Percentiles rank a stretch among this genome's conserved stretches.
phyloP scores from a whole-genome alignment of 176 grass and related monocot genomes.

The Triticum timopheevii region DNA sequence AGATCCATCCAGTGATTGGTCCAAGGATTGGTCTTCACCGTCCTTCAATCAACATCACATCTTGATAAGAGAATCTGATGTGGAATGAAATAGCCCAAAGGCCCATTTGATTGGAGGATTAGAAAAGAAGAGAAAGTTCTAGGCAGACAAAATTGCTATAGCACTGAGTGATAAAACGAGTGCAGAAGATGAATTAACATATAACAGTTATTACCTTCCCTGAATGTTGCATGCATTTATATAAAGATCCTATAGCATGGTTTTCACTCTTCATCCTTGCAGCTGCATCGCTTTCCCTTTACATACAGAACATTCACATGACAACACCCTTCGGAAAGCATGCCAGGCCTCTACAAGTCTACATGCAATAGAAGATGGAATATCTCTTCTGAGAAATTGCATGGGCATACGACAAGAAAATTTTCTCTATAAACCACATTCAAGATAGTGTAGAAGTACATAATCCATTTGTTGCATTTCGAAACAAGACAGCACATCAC shows the following conservation, averaged over 20 bases:
- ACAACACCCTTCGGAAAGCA: constrained; percentile 25
- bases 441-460: not conserved
- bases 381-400: constrained; percentile 11
- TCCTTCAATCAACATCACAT: constrained; percentile 38
- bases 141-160: constrained; percentile 17
- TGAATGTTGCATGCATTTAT: constrained; percentile 27
- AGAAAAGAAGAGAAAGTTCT: constrained; percentile 28
- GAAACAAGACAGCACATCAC: not conserved
- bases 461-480: not conserved
- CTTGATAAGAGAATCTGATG: constrained; percentile 69
- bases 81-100: constrained; percentile 52
- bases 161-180: constrained; percentile 10
- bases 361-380: not conserved
- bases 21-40: constrained; percentile 25
- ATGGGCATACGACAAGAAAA: not conserved
- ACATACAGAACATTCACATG: constrained; percentile 40
- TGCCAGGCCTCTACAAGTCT: not conserved
- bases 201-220: constrained; percentile 33
- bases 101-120: constrained; percentile 22
- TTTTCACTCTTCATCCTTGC: constrained; percentile 29
- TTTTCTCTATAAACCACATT: not conserved
- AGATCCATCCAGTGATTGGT: constrained; percentile 62
- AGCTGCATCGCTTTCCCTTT: constrained; percentile 23
- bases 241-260: constrained; percentile 1
- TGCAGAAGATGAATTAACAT: constrained; percentile 5